A percentile compares a stretch with the other conserved stretches of the same genome.
Conservation (phyloP, 805 yeast genomes). For the Myxozyma sirexii region DNA sequence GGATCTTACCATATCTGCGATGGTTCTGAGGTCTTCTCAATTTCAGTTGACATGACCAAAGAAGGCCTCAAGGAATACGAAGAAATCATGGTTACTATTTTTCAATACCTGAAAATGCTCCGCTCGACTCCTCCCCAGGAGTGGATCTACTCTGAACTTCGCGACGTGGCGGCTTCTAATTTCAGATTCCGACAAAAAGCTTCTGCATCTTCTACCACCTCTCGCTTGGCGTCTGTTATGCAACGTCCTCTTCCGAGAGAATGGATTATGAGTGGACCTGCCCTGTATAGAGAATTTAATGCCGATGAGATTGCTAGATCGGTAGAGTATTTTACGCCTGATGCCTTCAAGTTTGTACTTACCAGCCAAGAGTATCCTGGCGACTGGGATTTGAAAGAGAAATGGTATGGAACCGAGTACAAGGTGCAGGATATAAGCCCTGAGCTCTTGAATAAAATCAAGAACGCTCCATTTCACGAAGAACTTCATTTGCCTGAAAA, state of each 20-base stretch:
- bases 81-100: constrained; percentile 58
- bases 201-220: constrained; percentile 71
- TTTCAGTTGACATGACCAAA: constrained; percentile 75
- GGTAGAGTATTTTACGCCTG: constrained; percentile 53
- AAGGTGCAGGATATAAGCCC: constrained; percentile 50
- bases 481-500: constrained; percentile 63
- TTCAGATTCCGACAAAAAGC: constrained; percentile 82
- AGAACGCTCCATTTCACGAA: constrained; percentile 38
- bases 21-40: constrained; percentile 67
- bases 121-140: constrained; percentile 61
- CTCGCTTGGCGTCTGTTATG: constrained; percentile 62
- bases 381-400: constrained; percentile 55
- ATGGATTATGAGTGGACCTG: constrained; percentile 55
- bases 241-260: constrained; percentile 69
- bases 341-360: constrained; percentile 63
- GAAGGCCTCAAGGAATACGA: constrained; percentile 64
- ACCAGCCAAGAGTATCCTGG: constrained; percentile 56
- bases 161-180: constrained; percentile 64
- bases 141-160: constrained; percentile 80
- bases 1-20: constrained; percentile 61
- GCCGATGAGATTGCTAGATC: constrained; percentile 56
- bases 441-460: constrained; percentile 45
- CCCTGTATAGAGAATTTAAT: constrained; percentile 61
- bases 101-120: constrained; percentile 74
- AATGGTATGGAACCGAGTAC: constrained; percentile 92